Evolutionary conservation across 2,329 filamentous ascomycete genomes (phyloP).

Genomic region (Raffaelea deltoideospora): DNA sequence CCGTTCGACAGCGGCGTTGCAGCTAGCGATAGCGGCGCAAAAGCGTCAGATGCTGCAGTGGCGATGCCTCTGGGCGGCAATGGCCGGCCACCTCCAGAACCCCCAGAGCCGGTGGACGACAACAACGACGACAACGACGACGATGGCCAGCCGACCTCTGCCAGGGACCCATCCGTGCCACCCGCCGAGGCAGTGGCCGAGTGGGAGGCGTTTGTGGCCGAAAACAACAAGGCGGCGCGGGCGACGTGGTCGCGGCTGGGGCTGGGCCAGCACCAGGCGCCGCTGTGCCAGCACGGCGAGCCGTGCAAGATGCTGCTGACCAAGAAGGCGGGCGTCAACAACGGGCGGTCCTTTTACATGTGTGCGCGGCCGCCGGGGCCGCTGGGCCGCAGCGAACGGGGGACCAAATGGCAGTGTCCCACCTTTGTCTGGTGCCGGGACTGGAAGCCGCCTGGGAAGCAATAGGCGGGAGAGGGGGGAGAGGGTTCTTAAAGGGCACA

Average conservation of each 20-base stretch:
- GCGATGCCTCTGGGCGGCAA: too few species aligned
- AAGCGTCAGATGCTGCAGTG: too few species aligned
- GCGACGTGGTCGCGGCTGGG: constrained; percentile 73
- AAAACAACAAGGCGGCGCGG: constrained; percentile 40
- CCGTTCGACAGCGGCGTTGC: too few species aligned
- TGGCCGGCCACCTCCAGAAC: too few species aligned
- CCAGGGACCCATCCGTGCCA: neutral
- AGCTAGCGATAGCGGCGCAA: too few species aligned
- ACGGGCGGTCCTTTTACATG: constrained; percentile 50
- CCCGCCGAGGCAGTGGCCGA: neutral
- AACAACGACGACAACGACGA: constrained; percentile 8
- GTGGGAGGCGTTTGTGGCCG: neutral
- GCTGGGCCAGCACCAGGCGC: constrained; percentile 44
- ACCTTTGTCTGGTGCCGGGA: constrained; percentile 65
- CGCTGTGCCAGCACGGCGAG: constrained; percentile 77
- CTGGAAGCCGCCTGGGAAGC: constrained; percentile 23
- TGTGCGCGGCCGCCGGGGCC: constrained; percentile 64
- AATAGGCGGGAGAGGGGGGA: constrained; percentile 10
- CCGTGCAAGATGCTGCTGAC: constrained; percentile 72
- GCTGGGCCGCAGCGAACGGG: constrained; percentile 68
- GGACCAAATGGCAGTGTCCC: constrained; percentile 72
- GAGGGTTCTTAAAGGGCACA: neutral
- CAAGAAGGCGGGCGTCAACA: constrained; percentile 80
- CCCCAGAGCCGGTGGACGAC: too few species aligned
- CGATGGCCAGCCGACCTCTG: neutral